Evolutionary conservation across 208 protist genomes (phyloP), one percentile per base, ranked within the genome.

Genomic region (Naegleria gruberi): DNA sequence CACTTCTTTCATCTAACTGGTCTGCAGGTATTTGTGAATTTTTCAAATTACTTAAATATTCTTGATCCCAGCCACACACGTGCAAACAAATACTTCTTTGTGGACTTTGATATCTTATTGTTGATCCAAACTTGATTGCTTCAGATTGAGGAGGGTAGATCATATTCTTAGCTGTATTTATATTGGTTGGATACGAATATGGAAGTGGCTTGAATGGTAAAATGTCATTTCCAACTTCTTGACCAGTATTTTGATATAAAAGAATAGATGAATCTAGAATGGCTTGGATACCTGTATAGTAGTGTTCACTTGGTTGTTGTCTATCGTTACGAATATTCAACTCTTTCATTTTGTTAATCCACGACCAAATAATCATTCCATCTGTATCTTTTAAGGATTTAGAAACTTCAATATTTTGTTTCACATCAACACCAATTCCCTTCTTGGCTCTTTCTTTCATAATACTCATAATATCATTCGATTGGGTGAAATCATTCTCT

Each of bases 371-470:
- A 7, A 46, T 34, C 4, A 46, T 47, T 5, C 15, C 19, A 86
- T 43, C 42, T 7, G 15, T 42, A 34, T 86, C 82, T 5, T 86
- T 86, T 26, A 86, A 34, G 8, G 15, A 30, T 6, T 17, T 86
- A 23, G 82, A 42, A 17, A 86, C 34, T 3, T 42, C 82, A 23
- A 86, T 30, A 30, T 86, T 86, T n/a, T 86, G 15, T 43, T 42
- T 46, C 17, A 46, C 6, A 46, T 86, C 42, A 30, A 86, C 10
- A 17, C 82, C 82, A 46, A 86, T 86, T 42, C 8, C 15, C 17
- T 47, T 46, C 15, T 86, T 46, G 17, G 82, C 82, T 86, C 82
- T 86, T 37, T 30, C 34, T 86, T 46, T 86, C 82, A 86, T 86
- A 0, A 86, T 15, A 26, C 8, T 23, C 10, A 26, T 17, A 47